phyloP scores from a whole-genome alignment of 805 yeast species.

The Wickerhamomyces bovis region DNA sequence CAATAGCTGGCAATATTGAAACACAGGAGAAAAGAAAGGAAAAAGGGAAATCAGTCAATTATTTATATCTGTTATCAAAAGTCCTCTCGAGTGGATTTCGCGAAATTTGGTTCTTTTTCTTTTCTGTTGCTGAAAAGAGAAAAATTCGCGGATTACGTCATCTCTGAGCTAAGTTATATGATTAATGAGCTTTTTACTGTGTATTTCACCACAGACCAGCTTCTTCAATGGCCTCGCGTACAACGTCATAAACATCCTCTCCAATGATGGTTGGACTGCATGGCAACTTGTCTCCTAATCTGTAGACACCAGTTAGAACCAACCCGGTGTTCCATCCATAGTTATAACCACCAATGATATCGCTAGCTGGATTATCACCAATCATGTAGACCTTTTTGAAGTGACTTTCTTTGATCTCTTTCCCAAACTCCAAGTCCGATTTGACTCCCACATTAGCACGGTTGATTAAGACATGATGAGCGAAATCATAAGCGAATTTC shows the following conservation, averaged over 20 bases:
- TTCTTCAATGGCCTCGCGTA: conserved; percentile 22
- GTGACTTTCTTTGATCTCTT: conserved; percentile 27
- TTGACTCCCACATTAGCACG: conserved; percentile 8
- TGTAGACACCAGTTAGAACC: conserved; percentile 84
- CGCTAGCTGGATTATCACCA: conserved; percentile 94
- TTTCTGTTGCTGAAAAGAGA: neutral
- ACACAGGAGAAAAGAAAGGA: no score
- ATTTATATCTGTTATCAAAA: neutral
- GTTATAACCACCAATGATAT: conserved; percentile 80
- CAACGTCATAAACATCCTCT: conserved; percentile 49
- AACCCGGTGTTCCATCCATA: conserved; percentile 88
- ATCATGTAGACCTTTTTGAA: conserved; percentile 79
- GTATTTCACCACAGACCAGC: conserved; percentile 14
- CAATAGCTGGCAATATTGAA: no score
- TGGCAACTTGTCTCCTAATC: conserved; percentile 41
- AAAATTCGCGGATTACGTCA: neutral
- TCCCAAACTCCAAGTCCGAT: conserved; percentile 16
- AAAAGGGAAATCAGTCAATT: neutral
- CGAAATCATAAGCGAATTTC: conserved; percentile 73
- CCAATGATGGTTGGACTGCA: conserved; percentile 45
- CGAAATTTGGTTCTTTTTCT: neutral
- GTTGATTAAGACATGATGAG: conserved; percentile 57
- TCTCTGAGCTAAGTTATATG: neutral
- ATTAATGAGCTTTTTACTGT: neutral
- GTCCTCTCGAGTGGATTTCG: neutral